Conservation (phyloP, 148 eudicot genomes). For the Rhododendron vialii region DNA sequence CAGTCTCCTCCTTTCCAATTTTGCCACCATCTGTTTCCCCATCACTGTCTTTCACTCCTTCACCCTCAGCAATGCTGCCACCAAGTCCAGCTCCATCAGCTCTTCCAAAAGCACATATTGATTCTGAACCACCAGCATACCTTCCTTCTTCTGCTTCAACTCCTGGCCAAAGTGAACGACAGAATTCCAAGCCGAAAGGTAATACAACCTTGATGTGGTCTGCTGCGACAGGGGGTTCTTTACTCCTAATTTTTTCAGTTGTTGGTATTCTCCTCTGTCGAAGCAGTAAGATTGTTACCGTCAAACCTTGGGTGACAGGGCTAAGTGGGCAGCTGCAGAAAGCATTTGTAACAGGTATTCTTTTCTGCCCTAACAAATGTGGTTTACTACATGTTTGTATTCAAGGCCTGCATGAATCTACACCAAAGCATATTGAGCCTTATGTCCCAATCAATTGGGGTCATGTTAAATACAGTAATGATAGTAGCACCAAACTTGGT, state of each 20-base stretch:
- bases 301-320: constrained; percentile 86
- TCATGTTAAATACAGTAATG: not conserved
- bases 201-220: constrained; percentile 28
- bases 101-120: not conserved
- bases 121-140: constrained; percentile 9
- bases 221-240: constrained; percentile 34
- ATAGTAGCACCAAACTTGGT: not conserved
- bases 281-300: constrained; percentile 48
- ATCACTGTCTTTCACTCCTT: too few species aligned
- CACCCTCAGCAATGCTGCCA: constrained; percentile 7
- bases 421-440: not conserved
- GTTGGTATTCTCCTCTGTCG: constrained; percentile 35
- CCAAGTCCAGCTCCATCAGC: constrained; percentile 21
- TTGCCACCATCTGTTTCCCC: too few species aligned
- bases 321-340: constrained; percentile 85
- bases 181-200: constrained; percentile 20
- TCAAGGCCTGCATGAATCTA: not conserved
- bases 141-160: constrained; percentile 31
- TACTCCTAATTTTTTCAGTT: constrained; percentile 28
- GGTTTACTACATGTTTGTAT: not conserved
- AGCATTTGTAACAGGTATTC: constrained; percentile 74
- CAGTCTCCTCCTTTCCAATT: constrained; percentile 11
- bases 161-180: constrained; percentile 7
- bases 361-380: not conserved
- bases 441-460: not conserved